A percentile compares a stretch with the other conserved stretches of the same genome.
These are phyloP conservation scores for Paraconiothyrium brasiliense DNA, from an alignment of 2,329 filamentous ascomycete genomes.

Conservation along the genomic window DNA sequence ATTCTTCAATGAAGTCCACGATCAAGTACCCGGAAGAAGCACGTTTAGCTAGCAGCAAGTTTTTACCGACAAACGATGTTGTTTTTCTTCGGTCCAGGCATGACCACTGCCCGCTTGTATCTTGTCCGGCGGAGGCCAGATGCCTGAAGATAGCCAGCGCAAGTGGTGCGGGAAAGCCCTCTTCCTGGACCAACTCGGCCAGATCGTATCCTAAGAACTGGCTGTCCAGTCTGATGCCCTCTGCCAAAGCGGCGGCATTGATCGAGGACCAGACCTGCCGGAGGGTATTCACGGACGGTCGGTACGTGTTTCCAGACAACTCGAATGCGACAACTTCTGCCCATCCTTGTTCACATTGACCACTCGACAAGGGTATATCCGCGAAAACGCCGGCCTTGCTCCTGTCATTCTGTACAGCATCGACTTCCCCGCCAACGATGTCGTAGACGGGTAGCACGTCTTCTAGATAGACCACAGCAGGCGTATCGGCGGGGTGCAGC, in stretches of 20 bases:
- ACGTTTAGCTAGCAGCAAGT: constrained; percentile 40
- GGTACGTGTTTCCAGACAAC: constrained; percentile 50
- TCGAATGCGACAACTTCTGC: constrained; percentile 64
- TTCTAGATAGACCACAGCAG: constrained; percentile 49
- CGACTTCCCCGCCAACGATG: constrained; percentile 36
- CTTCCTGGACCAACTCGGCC: constrained; percentile 43
- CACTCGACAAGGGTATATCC: constrained; percentile 62
- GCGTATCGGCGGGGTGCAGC: constrained; percentile 45
- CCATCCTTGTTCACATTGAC: constrained; percentile 63
- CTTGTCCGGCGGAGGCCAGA: constrained; percentile 41
- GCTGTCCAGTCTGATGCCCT: constrained; percentile 51
- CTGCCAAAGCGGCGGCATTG: constrained; percentile 52
- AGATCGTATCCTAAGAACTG: constrained; percentile 49
- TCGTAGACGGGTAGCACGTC: constrained; percentile 52
- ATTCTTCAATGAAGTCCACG: constrained; percentile 47
- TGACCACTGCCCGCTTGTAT: constrained; percentile 42
- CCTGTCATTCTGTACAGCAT: constrained; percentile 38
- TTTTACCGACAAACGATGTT: constrained; percentile 43
- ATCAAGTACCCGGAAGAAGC: constrained; percentile 37
- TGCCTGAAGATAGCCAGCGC: constrained; percentile 49
- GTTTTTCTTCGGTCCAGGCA: constrained; percentile 45
- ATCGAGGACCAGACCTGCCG: constrained; percentile 60
- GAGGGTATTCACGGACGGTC: constrained; percentile 59
- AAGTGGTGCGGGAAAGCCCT: constrained; percentile 51
- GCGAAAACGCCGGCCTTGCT: constrained; percentile 55